Evolutionary conservation across 2,329 filamentous ascomycete genomes (phyloP).

Genomic region (Penicillium sp.): DNA sequence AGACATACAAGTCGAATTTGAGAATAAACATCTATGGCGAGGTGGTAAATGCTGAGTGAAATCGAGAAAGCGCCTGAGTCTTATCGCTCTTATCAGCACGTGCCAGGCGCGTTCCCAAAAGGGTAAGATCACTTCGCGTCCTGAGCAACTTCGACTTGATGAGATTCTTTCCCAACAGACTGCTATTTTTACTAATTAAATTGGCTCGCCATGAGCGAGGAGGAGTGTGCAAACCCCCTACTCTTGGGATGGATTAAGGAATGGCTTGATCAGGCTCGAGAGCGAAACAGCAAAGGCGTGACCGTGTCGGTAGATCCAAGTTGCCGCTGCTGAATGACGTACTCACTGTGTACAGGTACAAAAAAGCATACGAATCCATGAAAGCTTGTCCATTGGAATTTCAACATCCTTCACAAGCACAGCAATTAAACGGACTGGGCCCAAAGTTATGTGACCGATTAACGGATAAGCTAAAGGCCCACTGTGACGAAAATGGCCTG

Average conservation of each 20-base stretch:
- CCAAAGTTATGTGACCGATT: constrained; percentile 70
- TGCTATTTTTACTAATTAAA: neutral
- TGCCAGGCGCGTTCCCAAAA: constrained; percentile 17
- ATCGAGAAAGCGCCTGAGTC: too few species aligned
- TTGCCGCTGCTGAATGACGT: neutral
- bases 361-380: constrained; percentile 74
- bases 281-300: constrained; percentile 69
- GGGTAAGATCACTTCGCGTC: constrained; percentile 21
- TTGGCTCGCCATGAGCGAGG: constrained; percentile 35
- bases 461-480: constrained; percentile 56
- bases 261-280: constrained; percentile 70
- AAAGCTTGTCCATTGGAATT: constrained; percentile 72
- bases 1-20: too few species aligned
- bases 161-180: neutral
- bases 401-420: constrained; percentile 71
- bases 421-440: constrained; percentile 73
- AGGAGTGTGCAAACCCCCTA: constrained; percentile 66
- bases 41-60: neutral
- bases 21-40: too few species aligned
- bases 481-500: constrained; percentile 68
- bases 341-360: constrained; percentile 57
- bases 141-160: neutral
- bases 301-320: constrained; percentile 46
- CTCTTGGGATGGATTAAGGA: constrained; percentile 74
- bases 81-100: constrained; percentile 5